phyloP scores from a whole-genome alignment of 2,329 filamentous ascomycete species.

The Chalaropsis thielavioides region DNA sequence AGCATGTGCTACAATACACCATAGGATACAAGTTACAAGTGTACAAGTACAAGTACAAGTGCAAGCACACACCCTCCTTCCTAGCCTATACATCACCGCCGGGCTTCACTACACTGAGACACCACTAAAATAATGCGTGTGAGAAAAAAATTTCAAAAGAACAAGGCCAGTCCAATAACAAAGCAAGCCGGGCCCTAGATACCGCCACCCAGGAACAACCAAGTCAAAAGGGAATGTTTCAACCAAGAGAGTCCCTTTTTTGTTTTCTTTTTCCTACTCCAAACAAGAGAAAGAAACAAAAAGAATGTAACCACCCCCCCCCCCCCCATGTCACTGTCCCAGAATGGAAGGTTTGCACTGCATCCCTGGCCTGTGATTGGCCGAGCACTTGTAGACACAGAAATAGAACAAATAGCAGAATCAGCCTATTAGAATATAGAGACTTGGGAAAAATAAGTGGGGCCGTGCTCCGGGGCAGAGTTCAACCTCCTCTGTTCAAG shows the following conservation, averaged over 20 bases:
- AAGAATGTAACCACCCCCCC: not conserved
- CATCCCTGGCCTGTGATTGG: constrained; percentile 11
- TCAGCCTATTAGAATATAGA: not conserved
- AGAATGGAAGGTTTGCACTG: constrained; percentile 6
- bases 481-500: not conserved
- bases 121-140: not conserved
- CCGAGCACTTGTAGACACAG: not conserved
- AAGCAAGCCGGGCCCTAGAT: not conserved
- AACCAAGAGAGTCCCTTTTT: not conserved
- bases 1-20: not conserved
- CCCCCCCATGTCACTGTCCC: constrained; percentile 2
- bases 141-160: not conserved
- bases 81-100: not conserved
- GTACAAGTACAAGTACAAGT: not conserved
- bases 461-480: not conserved
- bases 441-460: not conserved
- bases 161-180: not conserved
- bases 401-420: not conserved
- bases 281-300: not conserved
- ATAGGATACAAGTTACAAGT: not conserved
- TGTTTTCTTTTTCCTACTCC: too few species aligned
- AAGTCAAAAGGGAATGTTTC: not conserved
- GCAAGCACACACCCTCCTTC: not conserved
- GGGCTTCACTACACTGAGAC: not conserved
- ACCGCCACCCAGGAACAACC: not conserved